Evolutionary conservation across 1,284 basidiomycete genomes (phyloP), one percentile per base, ranked within the genome.

Genomic region (Psilocybe mexicana): DNA sequence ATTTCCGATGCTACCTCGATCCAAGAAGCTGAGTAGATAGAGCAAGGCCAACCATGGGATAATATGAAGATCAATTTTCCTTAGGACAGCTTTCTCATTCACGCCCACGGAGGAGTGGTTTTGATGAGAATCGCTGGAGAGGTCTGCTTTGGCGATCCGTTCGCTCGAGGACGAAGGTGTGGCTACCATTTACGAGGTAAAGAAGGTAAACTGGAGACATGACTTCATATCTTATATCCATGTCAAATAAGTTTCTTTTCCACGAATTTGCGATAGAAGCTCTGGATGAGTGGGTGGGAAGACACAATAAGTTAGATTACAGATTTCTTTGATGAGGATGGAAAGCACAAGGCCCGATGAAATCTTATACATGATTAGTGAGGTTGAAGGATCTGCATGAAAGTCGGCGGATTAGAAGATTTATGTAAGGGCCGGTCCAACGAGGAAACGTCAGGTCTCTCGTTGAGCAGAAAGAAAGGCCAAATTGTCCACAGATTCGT

Each of bases 1-100:
- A 65, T 88, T 88, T 57, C 82, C 86, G 63, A 88, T 83, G 54
- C 81, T 87, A 49, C 85, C 81, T 64, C 86, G 76, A 67, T 90
- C 87, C 53, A 84, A 69, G 60, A 80, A 83, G 61, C 80, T 85
- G 61, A 88, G 74, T 23, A 89, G 76, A 70, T 89, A 89, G 24
- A 89, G 71, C 10, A 88, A 64, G 23, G 79, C 73, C 44, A 85
- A 65, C 82, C 83, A 86, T 28, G 84, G 83, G 44, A 86, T 73
- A 43, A 85, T 72, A 62, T 74, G 75, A 54, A 80, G 43, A 64
- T 85, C 84, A 55, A 85, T 76, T 64, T 76, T 82, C 47, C 81
- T 73, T 51, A 84, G 67, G 11, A 85, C 71, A 52, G 69, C 75
- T 55, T 67, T 72, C 64, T 83, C 79, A 62, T 84, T 72, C 43